These are phyloP conservation scores for Diphasiastrum complanatum DNA, from an alignment of 83 land plant genomes.

Conservation along the genomic window DNA sequence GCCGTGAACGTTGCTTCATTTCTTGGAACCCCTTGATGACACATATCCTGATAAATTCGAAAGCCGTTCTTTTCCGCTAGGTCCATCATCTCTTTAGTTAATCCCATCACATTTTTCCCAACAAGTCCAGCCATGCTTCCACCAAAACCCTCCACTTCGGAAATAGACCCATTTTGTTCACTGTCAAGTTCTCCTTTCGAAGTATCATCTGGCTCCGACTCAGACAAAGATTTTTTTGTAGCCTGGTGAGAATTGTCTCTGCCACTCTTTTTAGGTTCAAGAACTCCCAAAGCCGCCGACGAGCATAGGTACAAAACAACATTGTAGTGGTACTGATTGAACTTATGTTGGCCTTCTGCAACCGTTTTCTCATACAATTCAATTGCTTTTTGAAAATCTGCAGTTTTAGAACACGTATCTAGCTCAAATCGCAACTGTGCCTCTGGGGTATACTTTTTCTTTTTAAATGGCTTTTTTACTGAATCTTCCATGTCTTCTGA, in stretches of 20 bases:
- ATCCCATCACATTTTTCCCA: slow-evolving; percentile 7
- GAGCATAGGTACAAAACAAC: slow-evolving; percentile 6
- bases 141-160: slow-evolving; percentile 5
- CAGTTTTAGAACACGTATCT: slow-evolving; percentile 4
- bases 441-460: slow-evolving; percentile 12
- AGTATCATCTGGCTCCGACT: too few relatives aligned
- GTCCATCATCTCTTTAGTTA: slow-evolving; percentile 12
- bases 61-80: neutral
- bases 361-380: neutral
- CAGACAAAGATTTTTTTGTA: too few relatives aligned
- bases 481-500: too few relatives aligned
- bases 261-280: slow-evolving; percentile 4
- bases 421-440: neutral
- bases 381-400: neutral
- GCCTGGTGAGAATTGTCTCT: neutral
- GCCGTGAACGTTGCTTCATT: slow-evolving; percentile 17
- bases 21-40: neutral
- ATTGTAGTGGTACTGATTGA: slow-evolving; percentile 8
- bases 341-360: neutral
- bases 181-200: too few relatives aligned
- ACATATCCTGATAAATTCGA: slow-evolving; percentile 1
- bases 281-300: slow-evolving; percentile 6
- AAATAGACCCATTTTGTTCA: too few relatives aligned
- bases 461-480: too few relatives aligned
- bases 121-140: slow-evolving; percentile 12